phyloP scores from a whole-genome alignment of 1,284 basidiomycete genomes.

The Cutaneotrichosporon cyanovorans region DNA sequence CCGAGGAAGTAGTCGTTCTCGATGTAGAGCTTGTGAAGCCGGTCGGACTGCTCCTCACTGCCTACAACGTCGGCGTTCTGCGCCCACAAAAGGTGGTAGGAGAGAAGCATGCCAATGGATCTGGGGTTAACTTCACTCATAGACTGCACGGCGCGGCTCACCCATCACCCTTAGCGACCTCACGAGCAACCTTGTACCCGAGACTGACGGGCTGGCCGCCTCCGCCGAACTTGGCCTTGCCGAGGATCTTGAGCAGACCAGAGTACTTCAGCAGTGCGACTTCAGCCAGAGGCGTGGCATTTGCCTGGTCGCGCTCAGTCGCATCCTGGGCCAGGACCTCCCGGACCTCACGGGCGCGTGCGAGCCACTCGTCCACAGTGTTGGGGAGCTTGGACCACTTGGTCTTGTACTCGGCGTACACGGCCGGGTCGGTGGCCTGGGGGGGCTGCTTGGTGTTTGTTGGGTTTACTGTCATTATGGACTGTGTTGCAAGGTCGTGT shows the following conservation, averaged over 20 bases:
- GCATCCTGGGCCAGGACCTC: slow-evolving; percentile 2
- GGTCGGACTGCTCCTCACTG: slow-evolving; percentile 1
- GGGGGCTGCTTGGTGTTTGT: neutral
- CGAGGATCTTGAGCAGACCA: slow-evolving; percentile 6
- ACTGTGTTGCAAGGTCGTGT: too few species aligned
- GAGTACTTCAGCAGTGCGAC: slow-evolving; percentile 11
- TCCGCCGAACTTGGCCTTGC: slow-evolving; percentile 2
- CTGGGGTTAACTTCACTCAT: neutral
- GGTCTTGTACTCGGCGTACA: slow-evolving; percentile 4
- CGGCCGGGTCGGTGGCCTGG: slow-evolving; percentile 5
- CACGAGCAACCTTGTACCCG: slow-evolving; percentile 3
- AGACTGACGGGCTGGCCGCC: slow-evolving; percentile 6
- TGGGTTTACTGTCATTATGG: too few species aligned
- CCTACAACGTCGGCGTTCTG: slow-evolving; percentile 4
- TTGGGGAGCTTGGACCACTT: slow-evolving; percentile 1
- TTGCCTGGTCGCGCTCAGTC: slow-evolving; percentile 4
- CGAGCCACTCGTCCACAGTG: slow-evolving; percentile 2
- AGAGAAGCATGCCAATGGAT: slow-evolving; percentile 8
- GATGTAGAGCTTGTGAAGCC: slow-evolving; percentile 1
- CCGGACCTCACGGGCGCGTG: slow-evolving; percentile 5
- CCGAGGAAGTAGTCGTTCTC: slow-evolving; percentile 26
- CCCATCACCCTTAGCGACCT: slow-evolving; percentile 8
- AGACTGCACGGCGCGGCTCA: neutral
- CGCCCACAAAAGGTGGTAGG: slow-evolving; percentile 9
- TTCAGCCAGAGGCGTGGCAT: slow-evolving; percentile 9